phyloP scores from a whole-genome alignment of 73 alveolate genomes.

The Uronychia binucleata region DNA sequence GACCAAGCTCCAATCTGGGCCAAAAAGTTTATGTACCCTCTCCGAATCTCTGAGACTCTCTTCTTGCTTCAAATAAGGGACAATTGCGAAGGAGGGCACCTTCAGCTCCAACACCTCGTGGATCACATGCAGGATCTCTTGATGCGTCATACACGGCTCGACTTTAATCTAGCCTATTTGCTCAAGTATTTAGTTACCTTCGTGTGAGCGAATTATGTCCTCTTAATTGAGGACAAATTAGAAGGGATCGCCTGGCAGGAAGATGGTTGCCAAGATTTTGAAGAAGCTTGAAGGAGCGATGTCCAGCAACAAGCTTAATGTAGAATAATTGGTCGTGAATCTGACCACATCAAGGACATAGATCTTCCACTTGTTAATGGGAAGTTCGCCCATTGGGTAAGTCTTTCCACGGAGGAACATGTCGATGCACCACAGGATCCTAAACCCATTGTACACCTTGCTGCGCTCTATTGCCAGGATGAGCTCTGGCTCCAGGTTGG shows the following conservation, averaged over 20 bases:
- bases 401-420: constrained; percentile 56
- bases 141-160: constrained; percentile 42
- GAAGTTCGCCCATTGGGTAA: constrained; percentile 53
- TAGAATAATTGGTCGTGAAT: too few species aligned
- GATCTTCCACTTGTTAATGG: constrained; percentile 17
- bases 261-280: too few species aligned
- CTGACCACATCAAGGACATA: constrained; percentile 42
- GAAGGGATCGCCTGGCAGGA: too few species aligned
- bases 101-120: constrained; percentile 1
- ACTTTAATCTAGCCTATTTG: constrained; percentile 22
- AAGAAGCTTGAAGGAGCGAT: too few species aligned
- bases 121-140: constrained; percentile 13
- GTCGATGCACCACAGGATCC: constrained; percentile 51
- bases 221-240: too few species aligned
- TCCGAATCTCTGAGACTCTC: not conserved
- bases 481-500: too few species aligned
- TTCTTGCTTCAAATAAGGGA: not conserved
- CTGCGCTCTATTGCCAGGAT: too few species aligned
- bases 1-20: constrained; percentile 29
- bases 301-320: too few species aligned
- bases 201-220: too few species aligned
- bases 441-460: constrained; percentile 51
- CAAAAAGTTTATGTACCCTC: constrained; percentile 21
- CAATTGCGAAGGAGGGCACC: not conserved
- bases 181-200: not conserved